phyloP scores from a whole-genome alignment of 306 rosid genomes.

The Sechiopsis laciniata region DNA sequence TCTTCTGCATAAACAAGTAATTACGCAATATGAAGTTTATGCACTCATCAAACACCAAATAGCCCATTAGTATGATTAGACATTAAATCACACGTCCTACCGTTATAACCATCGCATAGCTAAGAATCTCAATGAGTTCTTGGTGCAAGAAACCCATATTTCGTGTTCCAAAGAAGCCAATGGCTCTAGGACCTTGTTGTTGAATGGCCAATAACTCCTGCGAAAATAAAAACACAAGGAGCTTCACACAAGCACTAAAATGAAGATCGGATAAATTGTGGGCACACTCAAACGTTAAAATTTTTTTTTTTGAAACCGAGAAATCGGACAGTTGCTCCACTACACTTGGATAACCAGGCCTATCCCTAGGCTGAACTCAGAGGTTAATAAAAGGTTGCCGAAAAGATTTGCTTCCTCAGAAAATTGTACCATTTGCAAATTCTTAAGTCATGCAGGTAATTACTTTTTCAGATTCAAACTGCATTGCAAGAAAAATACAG shows the following conservation, averaged over 20 bases:
- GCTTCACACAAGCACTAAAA: slow-evolving; percentile 10
- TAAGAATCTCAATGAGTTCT: slow-evolving; percentile 93
- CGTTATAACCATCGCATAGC: slow-evolving; percentile 99
- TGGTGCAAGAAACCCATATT: slow-evolving; percentile 99
- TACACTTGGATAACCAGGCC: too few relatives aligned
- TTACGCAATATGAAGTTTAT: slow-evolving; percentile 16
- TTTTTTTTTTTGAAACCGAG: too few relatives aligned
- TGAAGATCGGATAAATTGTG: not conserved
- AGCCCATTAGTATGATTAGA: not conserved
- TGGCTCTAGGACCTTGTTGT: slow-evolving; percentile 98
- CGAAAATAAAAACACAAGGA: slow-evolving; percentile 17
- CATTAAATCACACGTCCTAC: slow-evolving; percentile 41
- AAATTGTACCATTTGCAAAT: slow-evolving; percentile 6
- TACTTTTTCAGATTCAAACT: not conserved
- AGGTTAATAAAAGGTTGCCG: not conserved
- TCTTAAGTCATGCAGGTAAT: not conserved
- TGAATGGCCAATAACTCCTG: slow-evolving; percentile 98
- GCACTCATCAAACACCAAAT: slow-evolving; percentile 19
- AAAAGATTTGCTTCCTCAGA: not conserved
- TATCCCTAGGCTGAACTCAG: too few relatives aligned
- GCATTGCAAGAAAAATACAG: slow-evolving; percentile 11
- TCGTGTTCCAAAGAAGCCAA: slow-evolving; percentile 94
- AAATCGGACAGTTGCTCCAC: too few relatives aligned
- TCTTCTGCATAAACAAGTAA: slow-evolving; percentile 55
- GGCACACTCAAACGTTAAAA: too few relatives aligned